phyloP scores from a whole-genome alignment of 352 stramenopile species.

The Pythium sukuiense region DNA sequence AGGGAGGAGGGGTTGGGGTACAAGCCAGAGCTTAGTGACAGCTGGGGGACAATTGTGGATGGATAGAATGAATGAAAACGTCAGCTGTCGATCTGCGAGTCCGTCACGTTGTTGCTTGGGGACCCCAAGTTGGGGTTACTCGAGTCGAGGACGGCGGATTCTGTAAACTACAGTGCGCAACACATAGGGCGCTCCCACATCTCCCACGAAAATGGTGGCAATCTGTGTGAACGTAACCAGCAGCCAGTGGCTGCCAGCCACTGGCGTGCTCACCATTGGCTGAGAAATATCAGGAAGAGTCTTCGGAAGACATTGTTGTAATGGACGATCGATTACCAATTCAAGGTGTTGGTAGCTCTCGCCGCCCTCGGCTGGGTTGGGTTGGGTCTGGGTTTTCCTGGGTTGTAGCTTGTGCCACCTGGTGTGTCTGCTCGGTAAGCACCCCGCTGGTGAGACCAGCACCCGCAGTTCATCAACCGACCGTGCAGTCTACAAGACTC shows the following conservation, averaged over 20 bases:
- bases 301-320: background rate
- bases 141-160: too few relatives aligned
- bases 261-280: background rate
- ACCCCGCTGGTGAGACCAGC: background rate
- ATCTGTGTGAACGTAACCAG: too few relatives aligned
- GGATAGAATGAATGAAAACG: slow-evolving; percentile 1
- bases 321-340: background rate
- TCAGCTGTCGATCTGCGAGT: background rate
- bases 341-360: background rate
- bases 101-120: background rate
- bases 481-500: too few relatives aligned
- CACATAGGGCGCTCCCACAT: background rate
- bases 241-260: background rate
- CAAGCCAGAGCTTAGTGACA: background rate
- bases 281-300: background rate
- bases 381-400: background rate
- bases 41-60: background rate
- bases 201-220: too few relatives aligned
- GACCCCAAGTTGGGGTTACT: too few relatives aligned
- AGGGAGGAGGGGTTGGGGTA: background rate
- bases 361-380: background rate
- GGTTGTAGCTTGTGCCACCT: background rate
- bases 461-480: too few relatives aligned
- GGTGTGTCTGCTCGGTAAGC: background rate
- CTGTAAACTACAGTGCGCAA: background rate